Evolutionary conservation across 768 basidiomycete species (phyloP), one percentile per base, ranked within the genome.

Genomic region (Kwoniella botswanensis): DNA sequence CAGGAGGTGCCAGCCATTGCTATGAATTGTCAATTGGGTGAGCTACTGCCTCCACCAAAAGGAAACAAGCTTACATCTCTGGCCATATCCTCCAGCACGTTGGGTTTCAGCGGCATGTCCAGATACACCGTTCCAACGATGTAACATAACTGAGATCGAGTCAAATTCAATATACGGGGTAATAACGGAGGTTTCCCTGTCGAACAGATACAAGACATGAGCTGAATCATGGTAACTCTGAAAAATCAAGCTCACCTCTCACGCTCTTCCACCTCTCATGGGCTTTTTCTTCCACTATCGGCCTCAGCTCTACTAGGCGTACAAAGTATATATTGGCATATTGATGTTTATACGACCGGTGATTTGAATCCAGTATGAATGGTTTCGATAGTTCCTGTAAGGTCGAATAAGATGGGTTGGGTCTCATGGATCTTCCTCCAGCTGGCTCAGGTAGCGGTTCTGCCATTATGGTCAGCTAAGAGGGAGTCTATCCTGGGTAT

Each of bases 61-160:
- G 29, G 41, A 42, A 3, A 42, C 10, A 21, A 65, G 86, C 93
- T 75, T 79, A 98, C 97, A 77, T 99, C 94, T 82, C 92, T 88
- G 24, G 91, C 93, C 74, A 98, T 88, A 73, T 99, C 97, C 76
- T 94, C 92, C 72, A 99, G 87, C n/a, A 99, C 92, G 79, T 98
- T 98, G 0, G 96, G 96, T 80, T 99, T 99, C 63, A 98, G 86
- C 10, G 94, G 93, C 97, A 99, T 99, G 71, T 99, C 94, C 90
- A 98, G 91, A 83, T 98, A 99, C 6, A 98, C 90, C 0, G 97
- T 99, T 3, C 97, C 97, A 65, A 97, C 86, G 71, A 98, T 88
- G 83, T 91, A 98, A 83, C 94, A 97, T 65, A 96, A 85, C 76
- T 91, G 86, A 0, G 91, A 91, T 76, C 93, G 92, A 57, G 89